These are phyloP conservation scores for Boechera divaricarpa DNA, from an alignment of 345 rosid genomes.

Conservation along the genomic window DNA sequence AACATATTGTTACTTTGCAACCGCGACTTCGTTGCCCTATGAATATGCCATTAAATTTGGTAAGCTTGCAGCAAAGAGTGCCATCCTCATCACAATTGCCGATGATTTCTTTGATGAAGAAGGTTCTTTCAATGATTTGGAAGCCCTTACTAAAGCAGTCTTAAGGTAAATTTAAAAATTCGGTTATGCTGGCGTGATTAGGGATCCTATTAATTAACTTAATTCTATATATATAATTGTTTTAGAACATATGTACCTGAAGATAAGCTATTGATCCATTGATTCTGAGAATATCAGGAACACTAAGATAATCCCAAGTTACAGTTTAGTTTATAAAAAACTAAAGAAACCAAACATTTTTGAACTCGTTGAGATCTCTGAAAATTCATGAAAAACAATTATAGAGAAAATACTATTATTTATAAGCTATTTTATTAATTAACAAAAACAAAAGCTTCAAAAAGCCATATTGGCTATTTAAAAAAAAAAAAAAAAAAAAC, in stretches of 20 bases:
- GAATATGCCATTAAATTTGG: constrained; percentile 43
- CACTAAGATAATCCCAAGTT: background rate
- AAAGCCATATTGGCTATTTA: too few relatives aligned
- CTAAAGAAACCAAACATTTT: too few relatives aligned
- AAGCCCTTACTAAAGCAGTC: constrained; percentile 55
- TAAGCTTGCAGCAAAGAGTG: constrained; percentile 54
- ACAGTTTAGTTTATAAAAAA: background rate
- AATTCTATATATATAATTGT: background rate
- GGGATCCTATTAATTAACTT: background rate
- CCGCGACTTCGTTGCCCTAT: constrained; percentile 47
- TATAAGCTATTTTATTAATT: background rate
- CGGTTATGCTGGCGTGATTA: background rate
- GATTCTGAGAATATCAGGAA: background rate
- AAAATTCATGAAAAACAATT: too few relatives aligned
- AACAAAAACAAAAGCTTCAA: too few relatives aligned
- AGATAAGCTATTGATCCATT: background rate
- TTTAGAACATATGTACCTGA: background rate
- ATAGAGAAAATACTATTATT: too few relatives aligned
- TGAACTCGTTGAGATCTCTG: too few relatives aligned
- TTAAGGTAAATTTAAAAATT: constrained; percentile 45
- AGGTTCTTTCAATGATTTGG: constrained; percentile 60
- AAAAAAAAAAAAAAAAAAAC: too few relatives aligned
- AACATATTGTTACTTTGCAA: constrained; percentile 63
- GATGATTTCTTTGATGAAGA: constrained; percentile 68
- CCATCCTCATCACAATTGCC: constrained; percentile 57